Evolutionary conservation across 768 basidiomycete genomes (phyloP).

Genomic region (Suillus cothurnatus): DNA sequence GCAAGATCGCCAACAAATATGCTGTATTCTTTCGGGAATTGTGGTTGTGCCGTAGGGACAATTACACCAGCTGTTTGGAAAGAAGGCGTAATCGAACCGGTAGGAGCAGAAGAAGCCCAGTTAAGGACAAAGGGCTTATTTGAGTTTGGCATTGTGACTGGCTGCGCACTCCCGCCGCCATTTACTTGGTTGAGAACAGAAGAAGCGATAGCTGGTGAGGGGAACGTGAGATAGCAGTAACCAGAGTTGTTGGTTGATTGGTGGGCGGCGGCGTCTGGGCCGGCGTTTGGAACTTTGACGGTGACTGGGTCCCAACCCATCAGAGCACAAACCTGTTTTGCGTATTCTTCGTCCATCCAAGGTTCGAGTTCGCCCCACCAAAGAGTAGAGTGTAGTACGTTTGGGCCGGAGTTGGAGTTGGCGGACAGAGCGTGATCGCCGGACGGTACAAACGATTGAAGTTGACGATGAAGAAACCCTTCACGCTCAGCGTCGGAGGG

Average conservation of each 20-base stretch:
- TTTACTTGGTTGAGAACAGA: slow-evolving; percentile 72
- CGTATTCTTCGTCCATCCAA: slow-evolving; percentile 98
- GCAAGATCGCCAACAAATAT: slow-evolving; percentile 95
- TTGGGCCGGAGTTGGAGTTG: slow-evolving; percentile 27
- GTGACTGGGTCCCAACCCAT: slow-evolving; percentile 85
- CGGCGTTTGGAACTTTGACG: slow-evolving; percentile 71
- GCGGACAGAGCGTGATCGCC: slow-evolving; percentile 25
- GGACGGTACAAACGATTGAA: slow-evolving; percentile 17
- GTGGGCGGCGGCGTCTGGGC: slow-evolving; percentile 59
- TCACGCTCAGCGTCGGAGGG: slow-evolving; percentile 27
- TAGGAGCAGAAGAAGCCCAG: slow-evolving; percentile 61
- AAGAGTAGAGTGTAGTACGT: slow-evolving; percentile 59
- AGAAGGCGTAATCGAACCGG: slow-evolving; percentile 35
- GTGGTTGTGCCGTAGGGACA: slow-evolving; percentile 44
- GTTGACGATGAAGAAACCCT: slow-evolving; percentile 16
- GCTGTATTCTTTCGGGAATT: slow-evolving; percentile 84
- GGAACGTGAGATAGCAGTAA: slow-evolving; percentile 88
- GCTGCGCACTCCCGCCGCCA: slow-evolving; percentile 39
- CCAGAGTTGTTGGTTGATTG: slow-evolving; percentile 77
- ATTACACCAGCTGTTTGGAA: slow-evolving; percentile 30
- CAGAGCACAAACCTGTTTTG: slow-evolving; percentile 79
- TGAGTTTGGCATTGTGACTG: slow-evolving; percentile 85
- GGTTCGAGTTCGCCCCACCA: slow-evolving; percentile 90
- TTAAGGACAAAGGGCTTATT: slow-evolving; percentile 77
- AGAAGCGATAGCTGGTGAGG: slow-evolving; percentile 67